phyloP scores from a whole-genome alignment of 2,329 filamentous ascomycete species.

The Trematosphaeria pertusa region DNA sequence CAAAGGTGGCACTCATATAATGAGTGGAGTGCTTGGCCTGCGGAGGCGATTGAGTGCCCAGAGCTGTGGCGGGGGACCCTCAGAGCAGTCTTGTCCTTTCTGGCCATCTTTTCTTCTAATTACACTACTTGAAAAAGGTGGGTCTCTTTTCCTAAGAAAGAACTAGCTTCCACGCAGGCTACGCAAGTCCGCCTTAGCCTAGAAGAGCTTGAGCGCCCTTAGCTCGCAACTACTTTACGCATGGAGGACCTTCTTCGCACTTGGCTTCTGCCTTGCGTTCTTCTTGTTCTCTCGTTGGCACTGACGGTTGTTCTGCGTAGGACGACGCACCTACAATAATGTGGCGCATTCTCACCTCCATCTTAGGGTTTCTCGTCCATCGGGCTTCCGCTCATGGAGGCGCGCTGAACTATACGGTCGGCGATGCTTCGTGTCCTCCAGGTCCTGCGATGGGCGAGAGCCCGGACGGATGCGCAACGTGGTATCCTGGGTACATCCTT shows the following conservation, averaged over 20 bases:
- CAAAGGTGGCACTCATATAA: slow-evolving; percentile 15
- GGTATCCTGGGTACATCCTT: slow-evolving; percentile 34
- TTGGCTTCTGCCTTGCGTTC: not conserved
- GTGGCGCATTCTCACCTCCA: slow-evolving; percentile 13
- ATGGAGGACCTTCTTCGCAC: slow-evolving; percentile 3
- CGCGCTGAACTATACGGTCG: slow-evolving; percentile 39
- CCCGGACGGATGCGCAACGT: too few relatives aligned
- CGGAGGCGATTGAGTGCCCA: too few relatives aligned
- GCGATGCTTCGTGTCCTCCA: too few relatives aligned
- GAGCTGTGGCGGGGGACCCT: too few relatives aligned
- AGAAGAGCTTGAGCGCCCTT: slow-evolving; percentile 1
- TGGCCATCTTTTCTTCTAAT: not conserved
- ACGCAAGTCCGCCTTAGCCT: not conserved
- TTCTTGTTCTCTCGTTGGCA: slow-evolving; percentile 3
- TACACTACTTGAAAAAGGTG: not conserved
- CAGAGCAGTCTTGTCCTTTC: not conserved
- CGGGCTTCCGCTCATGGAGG: slow-evolving; percentile 33
- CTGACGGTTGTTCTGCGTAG: not conserved
- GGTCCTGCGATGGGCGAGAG: too few relatives aligned
- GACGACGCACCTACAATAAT: slow-evolving; percentile 11
- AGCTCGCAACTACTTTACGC: not conserved
- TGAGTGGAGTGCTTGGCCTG: slow-evolving; percentile 4
- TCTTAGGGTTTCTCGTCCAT: slow-evolving; percentile 14
- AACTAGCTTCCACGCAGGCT: too few relatives aligned
- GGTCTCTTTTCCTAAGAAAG: too few relatives aligned